phyloP scores from a whole-genome alignment of 2,329 filamentous ascomycete genomes.

The Colletotrichum viniferum region DNA sequence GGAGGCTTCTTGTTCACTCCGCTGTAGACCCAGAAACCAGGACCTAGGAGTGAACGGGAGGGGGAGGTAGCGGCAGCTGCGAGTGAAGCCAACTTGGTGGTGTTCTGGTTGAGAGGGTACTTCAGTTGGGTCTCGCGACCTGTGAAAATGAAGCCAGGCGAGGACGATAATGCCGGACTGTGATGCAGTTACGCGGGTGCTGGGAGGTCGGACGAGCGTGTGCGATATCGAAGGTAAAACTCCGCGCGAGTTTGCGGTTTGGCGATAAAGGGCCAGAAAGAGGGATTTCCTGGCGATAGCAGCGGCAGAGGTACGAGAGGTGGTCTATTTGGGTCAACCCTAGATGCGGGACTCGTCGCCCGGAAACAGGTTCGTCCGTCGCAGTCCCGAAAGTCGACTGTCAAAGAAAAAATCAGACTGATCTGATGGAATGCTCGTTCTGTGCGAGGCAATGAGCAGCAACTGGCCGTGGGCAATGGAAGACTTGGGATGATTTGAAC shows the following conservation, averaged over 20 bases:
- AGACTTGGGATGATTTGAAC: neutral
- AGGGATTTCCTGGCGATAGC: neutral
- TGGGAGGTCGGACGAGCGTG: neutral
- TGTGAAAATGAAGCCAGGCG: neutral
- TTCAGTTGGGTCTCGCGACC: conserved; percentile 18
- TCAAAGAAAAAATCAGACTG: neutral
- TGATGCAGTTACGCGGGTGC: neutral
- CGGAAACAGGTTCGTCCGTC: neutral
- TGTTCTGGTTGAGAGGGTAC: conserved; percentile 41
- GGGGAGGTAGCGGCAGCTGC: conserved; percentile 73
- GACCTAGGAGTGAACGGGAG: conserved; percentile 89
- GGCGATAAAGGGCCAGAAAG: neutral
- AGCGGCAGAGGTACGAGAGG: neutral
- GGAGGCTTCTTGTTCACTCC: conserved; percentile 97
- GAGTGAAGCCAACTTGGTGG: conserved; percentile 95
- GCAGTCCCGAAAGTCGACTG: neutral
- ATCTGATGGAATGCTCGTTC: neutral
- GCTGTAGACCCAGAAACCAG: conserved; percentile 90
- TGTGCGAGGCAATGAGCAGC: neutral
- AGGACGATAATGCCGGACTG: neutral
- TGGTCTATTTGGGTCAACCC: neutral
- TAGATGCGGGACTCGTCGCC: neutral
- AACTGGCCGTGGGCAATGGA: neutral
- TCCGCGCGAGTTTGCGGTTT: neutral
- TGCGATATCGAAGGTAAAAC: neutral